These are phyloP conservation scores for Secale cereale DNA, from an alignment of 176 grass and related monocot genomes.

Conservation along the genomic window DNA sequence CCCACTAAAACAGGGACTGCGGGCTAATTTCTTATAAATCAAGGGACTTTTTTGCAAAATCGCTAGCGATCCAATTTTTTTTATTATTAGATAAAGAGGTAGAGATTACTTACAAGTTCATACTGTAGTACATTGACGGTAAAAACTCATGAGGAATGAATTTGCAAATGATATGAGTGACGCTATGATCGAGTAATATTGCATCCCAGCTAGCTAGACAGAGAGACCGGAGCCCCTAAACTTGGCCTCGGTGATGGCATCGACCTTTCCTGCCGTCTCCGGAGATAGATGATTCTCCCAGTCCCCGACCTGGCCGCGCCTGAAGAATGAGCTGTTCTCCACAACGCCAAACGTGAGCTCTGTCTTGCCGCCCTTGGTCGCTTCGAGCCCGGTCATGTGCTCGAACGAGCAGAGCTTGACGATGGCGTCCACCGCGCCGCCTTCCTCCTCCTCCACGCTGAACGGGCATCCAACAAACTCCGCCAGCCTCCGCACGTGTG, in stretches of 20 bases:
- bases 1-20: too few relatives aligned
- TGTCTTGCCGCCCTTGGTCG: background rate
- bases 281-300: slow-evolving; percentile 25
- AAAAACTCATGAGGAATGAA: too few relatives aligned
- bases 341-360: fast-evolving
- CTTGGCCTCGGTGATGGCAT: background rate
- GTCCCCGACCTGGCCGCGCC: slow-evolving; percentile 10
- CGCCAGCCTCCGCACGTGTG: background rate
- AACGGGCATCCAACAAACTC: background rate
- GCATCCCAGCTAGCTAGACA: background rate
- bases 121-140: too few relatives aligned
- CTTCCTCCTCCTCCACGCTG: background rate
- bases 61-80: too few relatives aligned
- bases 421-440: background rate
- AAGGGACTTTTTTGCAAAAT: too few relatives aligned
- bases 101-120: too few relatives aligned
- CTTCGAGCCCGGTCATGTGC: background rate
- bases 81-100: too few relatives aligned
- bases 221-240: background rate
- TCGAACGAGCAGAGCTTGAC: slow-evolving; percentile 31
- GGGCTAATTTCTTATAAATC: too few relatives aligned
- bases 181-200: background rate
- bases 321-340: background rate
- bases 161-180: background rate
- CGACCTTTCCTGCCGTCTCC: slow-evolving; percentile 7